Conservation (phyloP, 2,329 filamentous ascomycete species). For the Orbilia oligospora region DNA sequence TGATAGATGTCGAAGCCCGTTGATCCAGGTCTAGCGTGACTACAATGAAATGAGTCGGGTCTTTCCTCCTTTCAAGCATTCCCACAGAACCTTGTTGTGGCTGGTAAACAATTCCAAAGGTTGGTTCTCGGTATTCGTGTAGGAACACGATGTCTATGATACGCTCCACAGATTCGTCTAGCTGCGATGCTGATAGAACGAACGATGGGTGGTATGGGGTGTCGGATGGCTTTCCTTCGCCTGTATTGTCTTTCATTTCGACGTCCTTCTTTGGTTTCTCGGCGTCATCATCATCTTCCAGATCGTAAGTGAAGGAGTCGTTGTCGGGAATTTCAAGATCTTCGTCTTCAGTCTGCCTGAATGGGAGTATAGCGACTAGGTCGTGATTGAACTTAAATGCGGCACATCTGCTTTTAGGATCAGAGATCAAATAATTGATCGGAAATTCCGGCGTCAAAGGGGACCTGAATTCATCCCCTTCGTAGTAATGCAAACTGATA, state of each 20-base stretch:
- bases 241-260: conserved; percentile 60
- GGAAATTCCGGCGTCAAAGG: conserved; percentile 78
- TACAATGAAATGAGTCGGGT: conserved; percentile 90
- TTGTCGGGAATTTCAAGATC: conserved; percentile 69
- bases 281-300: conserved; percentile 62
- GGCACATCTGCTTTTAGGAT: conserved; percentile 92
- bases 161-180: conserved; percentile 89
- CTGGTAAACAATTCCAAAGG: conserved; percentile 92
- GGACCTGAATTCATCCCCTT: conserved; percentile 80
- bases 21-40: conserved; percentile 96
- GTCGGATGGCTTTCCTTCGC: conserved; percentile 65
- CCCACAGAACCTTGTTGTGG: conserved; percentile 80
- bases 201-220: conserved; percentile 92
- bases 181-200: conserved; percentile 87
- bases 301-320: conserved; percentile 79
- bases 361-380: conserved; percentile 93
- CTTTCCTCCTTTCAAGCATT: conserved; percentile 77
- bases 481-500: conserved; percentile 97
- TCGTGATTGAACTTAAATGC: conserved; percentile 91
- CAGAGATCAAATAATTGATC: conserved; percentile 85
- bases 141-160: conserved; percentile 93
- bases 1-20: conserved; percentile 89
- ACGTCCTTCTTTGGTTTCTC: conserved; percentile 58
- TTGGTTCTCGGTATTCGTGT: conserved; percentile 96
- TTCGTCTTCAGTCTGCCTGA: conserved; percentile 74